Evolutionary conservation across 2,329 filamentous ascomycete species (phyloP).

Genomic region (Septoria petroselini): DNA sequence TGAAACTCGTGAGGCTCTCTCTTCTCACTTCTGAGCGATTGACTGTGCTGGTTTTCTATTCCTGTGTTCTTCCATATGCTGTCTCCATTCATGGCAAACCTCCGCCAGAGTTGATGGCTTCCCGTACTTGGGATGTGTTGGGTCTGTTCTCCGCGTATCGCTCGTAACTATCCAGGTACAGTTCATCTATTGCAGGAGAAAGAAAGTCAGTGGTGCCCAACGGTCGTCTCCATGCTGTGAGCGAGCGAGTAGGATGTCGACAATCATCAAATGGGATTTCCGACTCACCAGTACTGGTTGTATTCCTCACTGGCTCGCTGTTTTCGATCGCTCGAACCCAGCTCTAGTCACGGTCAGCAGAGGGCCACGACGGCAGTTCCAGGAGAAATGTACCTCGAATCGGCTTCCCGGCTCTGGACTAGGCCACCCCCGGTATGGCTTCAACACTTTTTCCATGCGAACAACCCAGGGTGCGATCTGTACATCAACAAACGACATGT

Average conservation of each 20-base stretch:
- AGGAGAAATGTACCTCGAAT: conserved; percentile 48
- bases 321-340: conserved; percentile 70
- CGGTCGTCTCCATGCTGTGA: too few species aligned
- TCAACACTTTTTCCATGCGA: conserved; percentile 63
- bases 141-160: conserved; percentile 61
- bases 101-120: conserved; percentile 59
- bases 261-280: too few species aligned
- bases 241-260: too few species aligned
- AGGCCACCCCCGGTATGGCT: conserved; percentile 64
- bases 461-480: conserved; percentile 74
- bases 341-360: conserved; percentile 25
- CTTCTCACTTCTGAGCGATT: neutral
- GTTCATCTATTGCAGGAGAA: conserved; percentile 18
- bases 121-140: conserved; percentile 56
- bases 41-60: neutral
- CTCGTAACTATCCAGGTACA: conserved; percentile 67
- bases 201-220: neutral
- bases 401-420: conserved; percentile 61
- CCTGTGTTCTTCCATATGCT: too few species aligned
- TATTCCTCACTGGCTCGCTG: conserved; percentile 61
- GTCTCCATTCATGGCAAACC: conserved; percentile 49
- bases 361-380: too few species aligned
- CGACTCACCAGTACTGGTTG: conserved; percentile 61
- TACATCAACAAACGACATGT: conserved; percentile 66
- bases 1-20: too few species aligned